Evolutionary conservation across 192 early-diverging fungal species (phyloP).

Genomic region (Entomortierella lignicola): DNA sequence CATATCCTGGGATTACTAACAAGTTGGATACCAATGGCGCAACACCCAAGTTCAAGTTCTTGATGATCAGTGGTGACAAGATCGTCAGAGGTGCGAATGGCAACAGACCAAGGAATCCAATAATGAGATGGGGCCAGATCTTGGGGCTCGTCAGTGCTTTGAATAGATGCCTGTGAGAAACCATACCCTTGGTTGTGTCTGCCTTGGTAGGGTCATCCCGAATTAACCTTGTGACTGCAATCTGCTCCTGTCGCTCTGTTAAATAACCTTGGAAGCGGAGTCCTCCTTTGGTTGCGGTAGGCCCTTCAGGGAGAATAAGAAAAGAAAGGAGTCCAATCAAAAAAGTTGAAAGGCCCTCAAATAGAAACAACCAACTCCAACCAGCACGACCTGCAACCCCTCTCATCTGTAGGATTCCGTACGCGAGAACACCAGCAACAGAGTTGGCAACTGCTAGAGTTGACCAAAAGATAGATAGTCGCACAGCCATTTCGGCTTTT

Average conservation of each 20-base stretch:
- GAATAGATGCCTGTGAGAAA: conserved; percentile 29
- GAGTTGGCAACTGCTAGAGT: conserved; percentile 65
- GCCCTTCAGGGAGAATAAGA: conserved; percentile 63
- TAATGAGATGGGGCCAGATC: conserved; percentile 53
- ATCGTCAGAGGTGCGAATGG: conserved; percentile 35
- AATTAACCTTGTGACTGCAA: conserved; percentile 70
- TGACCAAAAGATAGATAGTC: conserved; percentile 64
- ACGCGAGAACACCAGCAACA: conserved; percentile 67
- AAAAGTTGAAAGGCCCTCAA: conserved; percentile 69
- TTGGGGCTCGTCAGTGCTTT: conserved; percentile 41
- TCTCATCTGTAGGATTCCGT: conserved; percentile 64
- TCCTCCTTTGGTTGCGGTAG: conserved; percentile 39
- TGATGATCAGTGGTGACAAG: conserved; percentile 56
- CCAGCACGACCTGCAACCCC: conserved; percentile 65
- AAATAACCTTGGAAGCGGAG: conserved; percentile 55
- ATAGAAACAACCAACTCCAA: conserved; percentile 75
- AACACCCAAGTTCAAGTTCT: conserved; percentile 50
- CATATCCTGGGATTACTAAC: conserved; percentile 55
- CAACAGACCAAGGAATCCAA: conserved; percentile 55
- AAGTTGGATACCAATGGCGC: conserved; percentile 47
- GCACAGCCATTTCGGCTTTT: conserved; percentile 54
- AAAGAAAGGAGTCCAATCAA: conserved; percentile 61
- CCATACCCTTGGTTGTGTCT: conserved; percentile 48
- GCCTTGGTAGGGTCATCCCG: conserved; percentile 70
- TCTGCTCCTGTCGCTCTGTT: conserved; percentile 61